A percentile compares a stretch with the other conserved stretches of the same genome.
Evolutionary conservation across 2,329 filamentous ascomycete species (phyloP).

Genomic region (Fusarium sp.): DNA sequence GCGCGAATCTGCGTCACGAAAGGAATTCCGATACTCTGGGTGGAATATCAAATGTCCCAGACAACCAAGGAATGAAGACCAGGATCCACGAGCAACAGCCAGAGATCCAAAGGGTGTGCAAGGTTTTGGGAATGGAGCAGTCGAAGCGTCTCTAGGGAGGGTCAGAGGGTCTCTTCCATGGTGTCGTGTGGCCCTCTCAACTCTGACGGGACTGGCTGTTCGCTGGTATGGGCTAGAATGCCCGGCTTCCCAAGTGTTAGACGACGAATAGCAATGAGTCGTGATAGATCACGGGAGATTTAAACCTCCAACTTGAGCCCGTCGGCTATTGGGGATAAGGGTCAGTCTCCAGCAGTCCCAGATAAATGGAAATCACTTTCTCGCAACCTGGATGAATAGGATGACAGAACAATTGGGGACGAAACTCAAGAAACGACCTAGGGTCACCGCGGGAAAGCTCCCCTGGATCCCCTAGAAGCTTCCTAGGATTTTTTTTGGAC

Average conservation of each 20-base stretch:
- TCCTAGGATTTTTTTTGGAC: slow-evolving; percentile 14
- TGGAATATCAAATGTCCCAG: slow-evolving; percentile 19
- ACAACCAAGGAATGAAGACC: slow-evolving; percentile 35
- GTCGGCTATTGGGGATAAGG: slow-evolving; percentile 20
- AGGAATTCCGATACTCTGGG: slow-evolving; percentile 34
- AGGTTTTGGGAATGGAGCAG: slow-evolving; percentile 28
- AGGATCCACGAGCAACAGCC: slow-evolving; percentile 20
- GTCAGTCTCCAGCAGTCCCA: slow-evolving; percentile 31
- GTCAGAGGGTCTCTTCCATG: slow-evolving; percentile 30
- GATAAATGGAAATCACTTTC: slow-evolving; percentile 29
- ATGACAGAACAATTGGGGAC: slow-evolving; percentile 39
- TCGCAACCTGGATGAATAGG: slow-evolving; percentile 26
- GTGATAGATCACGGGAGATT: slow-evolving; percentile 38
- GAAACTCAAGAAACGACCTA: slow-evolving; percentile 31
- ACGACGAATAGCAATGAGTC: slow-evolving; percentile 34
- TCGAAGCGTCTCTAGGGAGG: slow-evolving; percentile 21
- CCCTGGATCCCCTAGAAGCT: slow-evolving; percentile 38
- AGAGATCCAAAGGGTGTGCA: slow-evolving; percentile 30
- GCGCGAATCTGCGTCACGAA: slow-evolving; percentile 13
- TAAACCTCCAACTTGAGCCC: slow-evolving; percentile 23
- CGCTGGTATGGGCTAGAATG: slow-evolving; percentile 38
- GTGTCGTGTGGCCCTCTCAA: slow-evolving; percentile 38
- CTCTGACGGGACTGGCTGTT: slow-evolving; percentile 35
- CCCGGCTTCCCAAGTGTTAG: slow-evolving; percentile 8
- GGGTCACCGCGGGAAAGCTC: slow-evolving; percentile 34